Evolutionary conservation across 2,329 filamentous ascomycete genomes (phyloP).

Genomic region (Colletotrichum theobromicola): DNA sequence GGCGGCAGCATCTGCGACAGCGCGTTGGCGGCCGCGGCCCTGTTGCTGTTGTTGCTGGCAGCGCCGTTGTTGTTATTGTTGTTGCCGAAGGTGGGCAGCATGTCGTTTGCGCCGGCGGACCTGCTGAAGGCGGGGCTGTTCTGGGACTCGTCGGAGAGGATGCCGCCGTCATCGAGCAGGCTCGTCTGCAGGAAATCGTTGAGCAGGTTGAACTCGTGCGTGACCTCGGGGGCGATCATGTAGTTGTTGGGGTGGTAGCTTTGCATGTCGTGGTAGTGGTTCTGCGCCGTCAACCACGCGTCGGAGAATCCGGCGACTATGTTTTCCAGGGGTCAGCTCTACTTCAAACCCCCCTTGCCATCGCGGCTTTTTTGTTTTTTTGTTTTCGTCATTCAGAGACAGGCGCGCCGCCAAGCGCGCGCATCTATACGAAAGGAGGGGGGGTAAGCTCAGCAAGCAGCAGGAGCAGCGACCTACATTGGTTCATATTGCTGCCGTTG

Average conservation of each 20-base stretch:
- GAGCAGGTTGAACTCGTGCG: constrained; percentile 94
- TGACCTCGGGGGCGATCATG: constrained; percentile 91
- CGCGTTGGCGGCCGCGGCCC: constrained; percentile 26
- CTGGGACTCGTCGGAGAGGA: constrained; percentile 71
- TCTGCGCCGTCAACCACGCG: constrained; percentile 81
- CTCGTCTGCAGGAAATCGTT: constrained; percentile 96
- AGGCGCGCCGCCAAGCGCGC: constrained; percentile 2
- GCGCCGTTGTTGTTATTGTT: constrained; percentile 31
- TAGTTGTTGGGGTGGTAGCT: constrained; percentile 85
- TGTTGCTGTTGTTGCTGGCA: constrained; percentile 18
- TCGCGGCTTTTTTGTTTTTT: background rate
- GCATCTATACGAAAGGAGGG: background rate
- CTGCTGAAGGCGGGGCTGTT: constrained; percentile 48
- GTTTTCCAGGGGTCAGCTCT: background rate
- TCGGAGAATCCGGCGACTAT: constrained; percentile 80
- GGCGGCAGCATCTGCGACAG: constrained; percentile 50
- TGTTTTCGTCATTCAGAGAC: background rate
- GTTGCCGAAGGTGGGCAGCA: constrained; percentile 54
- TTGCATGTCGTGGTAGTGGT: constrained; percentile 92
- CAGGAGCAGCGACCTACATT: constrained; percentile 66
- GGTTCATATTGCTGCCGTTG: constrained; percentile 66
- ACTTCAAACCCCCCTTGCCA: background rate
- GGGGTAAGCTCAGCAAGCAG: constrained; percentile 32
- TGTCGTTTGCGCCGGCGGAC: constrained; percentile 48
- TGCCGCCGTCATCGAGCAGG: constrained; percentile 81